Conservation (phyloP, 495 filamentous ascomycete species). For the Xylaria intraflava region DNA sequence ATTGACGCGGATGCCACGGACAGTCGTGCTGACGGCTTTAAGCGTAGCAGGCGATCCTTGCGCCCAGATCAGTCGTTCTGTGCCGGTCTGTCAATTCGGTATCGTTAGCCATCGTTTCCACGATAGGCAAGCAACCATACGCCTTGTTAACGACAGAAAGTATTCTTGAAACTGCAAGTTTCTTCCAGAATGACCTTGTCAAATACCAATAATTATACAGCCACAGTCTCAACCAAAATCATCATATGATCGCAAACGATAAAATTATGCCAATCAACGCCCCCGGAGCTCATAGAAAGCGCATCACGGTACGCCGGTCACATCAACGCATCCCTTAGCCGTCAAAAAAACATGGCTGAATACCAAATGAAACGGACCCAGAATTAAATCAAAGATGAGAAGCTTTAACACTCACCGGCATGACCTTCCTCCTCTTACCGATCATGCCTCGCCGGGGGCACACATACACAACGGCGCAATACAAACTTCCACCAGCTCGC, state of each 20-base stretch:
- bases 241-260: too few species aligned
- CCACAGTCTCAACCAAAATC: too few species aligned
- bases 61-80: conserved; percentile 82
- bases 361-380: too few species aligned
- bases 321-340: too few species aligned
- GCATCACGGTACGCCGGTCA: too few species aligned
- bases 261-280: too few species aligned
- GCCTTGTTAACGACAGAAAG: too few species aligned
- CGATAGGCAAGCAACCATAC: too few species aligned
- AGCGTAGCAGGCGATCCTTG: conserved; percentile 78
- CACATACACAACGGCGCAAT: conserved; percentile 78
- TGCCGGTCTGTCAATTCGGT: conserved; percentile 54
- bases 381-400: too few species aligned
- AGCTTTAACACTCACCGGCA: conserved; percentile 61
- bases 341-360: too few species aligned
- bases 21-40: conserved; percentile 70
- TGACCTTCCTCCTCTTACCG: conserved; percentile 90
- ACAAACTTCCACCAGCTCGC: conserved; percentile 70
- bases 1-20: conserved; percentile 69
- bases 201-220: not conserved
- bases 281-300: not conserved
- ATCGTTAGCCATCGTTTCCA: conserved; percentile 11
- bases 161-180: too few species aligned
- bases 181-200: too few species aligned
- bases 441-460: conserved; percentile 64